Base-by-base conservation (phyloP, 345 rosid species). In the Acer yangbiense region DNA sequence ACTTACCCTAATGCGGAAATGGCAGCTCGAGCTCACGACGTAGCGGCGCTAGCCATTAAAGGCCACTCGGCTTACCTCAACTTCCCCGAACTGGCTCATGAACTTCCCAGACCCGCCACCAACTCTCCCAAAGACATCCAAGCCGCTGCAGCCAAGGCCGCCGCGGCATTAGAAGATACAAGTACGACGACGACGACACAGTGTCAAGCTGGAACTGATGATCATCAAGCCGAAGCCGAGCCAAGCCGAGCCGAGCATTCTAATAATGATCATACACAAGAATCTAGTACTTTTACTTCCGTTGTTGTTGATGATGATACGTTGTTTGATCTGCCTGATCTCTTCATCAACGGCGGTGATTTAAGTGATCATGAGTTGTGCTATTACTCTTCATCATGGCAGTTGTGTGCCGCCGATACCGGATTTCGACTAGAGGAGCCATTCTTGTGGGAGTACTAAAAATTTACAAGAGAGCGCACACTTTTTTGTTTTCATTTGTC, bases 1-100 rank as follows among this genome's bases (percentile, higher is more conserved):
- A 92, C 97, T 18, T 92, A 78, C 84, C 88, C 88, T 18, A 89
- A 90, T 21, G 90, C 97, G 9, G 90, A 92, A 82, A 92, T 90
- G 97, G 97, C 97, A 1, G 97, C 97, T 82, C 88, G 94, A 77
- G 97, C 97, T 62, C 97, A 92, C 35, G 97, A 92, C 43, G 97
- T 90, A 0, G 97, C 97, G 0, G 86, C 97, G 32, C 79, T 90
- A 68, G 97, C 97, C 68, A 90, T 92, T 44, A 92, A 92, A 84
- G 97, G 97, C 11, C 18, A 79, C 66, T 79, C 86, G 39, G 91
- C 93, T 77, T 87, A 68, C 71, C 90, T 92, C 46, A 92, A 92
- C 78, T 92, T 92, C 69, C 94, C 97, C 4, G 81, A 87, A 62
- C 27, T 87, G 6, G 83, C 86, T 12, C 66, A 68, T 13, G 85